Conservation (phyloP, 768 basidiomycete species). For the Mycena vulgaris region DNA sequence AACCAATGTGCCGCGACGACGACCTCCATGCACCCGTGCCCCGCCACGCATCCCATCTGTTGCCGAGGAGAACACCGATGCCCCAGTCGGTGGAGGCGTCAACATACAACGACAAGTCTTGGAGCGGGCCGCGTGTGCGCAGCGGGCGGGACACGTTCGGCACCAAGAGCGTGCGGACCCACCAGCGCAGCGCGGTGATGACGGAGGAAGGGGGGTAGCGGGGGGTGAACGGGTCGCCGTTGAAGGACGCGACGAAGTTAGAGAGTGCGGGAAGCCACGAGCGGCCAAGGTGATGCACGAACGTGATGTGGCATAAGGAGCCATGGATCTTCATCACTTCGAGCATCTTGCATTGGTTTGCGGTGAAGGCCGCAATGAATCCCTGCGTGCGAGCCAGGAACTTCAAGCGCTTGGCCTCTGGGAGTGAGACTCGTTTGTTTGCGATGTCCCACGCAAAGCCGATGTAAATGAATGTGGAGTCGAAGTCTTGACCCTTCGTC, state of each 20-base stretch:
- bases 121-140: background rate
- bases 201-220: background rate
- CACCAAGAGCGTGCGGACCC: background rate
- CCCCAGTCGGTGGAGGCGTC: slow-evolving; percentile 46
- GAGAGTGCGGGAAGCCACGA: slow-evolving; percentile 9
- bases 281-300: background rate
- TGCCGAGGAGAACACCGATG: slow-evolving; percentile 41
- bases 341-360: background rate
- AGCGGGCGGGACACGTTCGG: background rate
- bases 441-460: background rate
- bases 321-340: slow-evolving; percentile 13
- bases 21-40: slow-evolving; percentile 30
- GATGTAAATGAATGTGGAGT: background rate
- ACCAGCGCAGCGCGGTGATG: background rate
- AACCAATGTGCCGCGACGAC: slow-evolving; percentile 40
- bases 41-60: slow-evolving; percentile 37
- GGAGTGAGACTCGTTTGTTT: background rate
- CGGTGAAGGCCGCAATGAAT: background rate
- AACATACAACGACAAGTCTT: background rate
- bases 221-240: background rate
- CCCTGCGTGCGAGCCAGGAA: slow-evolving; percentile 29
- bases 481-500: background rate
- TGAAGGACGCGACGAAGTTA: background rate
- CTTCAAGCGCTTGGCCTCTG: slow-evolving; percentile 40
- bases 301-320: slow-evolving; percentile 9